These are phyloP conservation scores for Chrysoporthe austroafricana DNA, from an alignment of 2,329 filamentous ascomycete species.

Conservation along the genomic window DNA sequence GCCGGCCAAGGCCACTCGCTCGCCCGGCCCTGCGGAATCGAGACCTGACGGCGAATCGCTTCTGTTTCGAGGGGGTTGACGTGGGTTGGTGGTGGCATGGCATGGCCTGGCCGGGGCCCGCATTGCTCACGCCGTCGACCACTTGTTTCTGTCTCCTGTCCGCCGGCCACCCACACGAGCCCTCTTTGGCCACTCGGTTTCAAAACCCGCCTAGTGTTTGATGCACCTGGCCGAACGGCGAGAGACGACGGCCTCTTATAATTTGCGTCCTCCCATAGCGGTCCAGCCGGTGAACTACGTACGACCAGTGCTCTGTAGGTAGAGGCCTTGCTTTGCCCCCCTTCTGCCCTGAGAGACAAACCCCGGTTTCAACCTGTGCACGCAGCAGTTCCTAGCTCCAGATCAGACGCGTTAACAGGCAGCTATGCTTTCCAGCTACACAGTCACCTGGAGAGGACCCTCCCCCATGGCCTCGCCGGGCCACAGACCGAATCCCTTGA, in stretches of 20 bases:
- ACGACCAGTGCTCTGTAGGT: conserved; percentile 5
- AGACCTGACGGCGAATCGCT: conserved; percentile 5
- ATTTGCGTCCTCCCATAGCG: conserved; percentile 4
- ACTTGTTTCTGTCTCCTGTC: conserved; percentile 3
- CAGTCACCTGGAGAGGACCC: conserved; percentile 29
- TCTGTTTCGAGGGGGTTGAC: conserved; percentile 6
- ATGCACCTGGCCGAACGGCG: background rate
- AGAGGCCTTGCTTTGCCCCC: background rate
- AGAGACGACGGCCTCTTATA: background rate
- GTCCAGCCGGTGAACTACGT: background rate
- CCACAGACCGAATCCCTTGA: conserved; percentile 34
- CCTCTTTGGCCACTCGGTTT: conserved; percentile 8
- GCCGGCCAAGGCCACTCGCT: background rate
- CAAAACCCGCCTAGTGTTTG: conserved; percentile 13
- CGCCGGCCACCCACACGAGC: background rate
- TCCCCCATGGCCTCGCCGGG: conserved; percentile 22
- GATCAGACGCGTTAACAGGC: conserved; percentile 26
- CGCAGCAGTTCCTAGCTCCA: conserved; percentile 23
- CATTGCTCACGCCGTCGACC: conserved; percentile 6
- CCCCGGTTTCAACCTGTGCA: background rate
- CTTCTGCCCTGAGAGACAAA: background rate
- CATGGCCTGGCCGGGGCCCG: conserved; percentile 9
- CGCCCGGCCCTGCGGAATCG: background rate
- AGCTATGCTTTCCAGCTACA: conserved; percentile 37
- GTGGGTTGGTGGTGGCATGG: conserved; percentile 9